Conservation (phyloP, 176 grass and related monocot species). For the Otatea glauca region DNA sequence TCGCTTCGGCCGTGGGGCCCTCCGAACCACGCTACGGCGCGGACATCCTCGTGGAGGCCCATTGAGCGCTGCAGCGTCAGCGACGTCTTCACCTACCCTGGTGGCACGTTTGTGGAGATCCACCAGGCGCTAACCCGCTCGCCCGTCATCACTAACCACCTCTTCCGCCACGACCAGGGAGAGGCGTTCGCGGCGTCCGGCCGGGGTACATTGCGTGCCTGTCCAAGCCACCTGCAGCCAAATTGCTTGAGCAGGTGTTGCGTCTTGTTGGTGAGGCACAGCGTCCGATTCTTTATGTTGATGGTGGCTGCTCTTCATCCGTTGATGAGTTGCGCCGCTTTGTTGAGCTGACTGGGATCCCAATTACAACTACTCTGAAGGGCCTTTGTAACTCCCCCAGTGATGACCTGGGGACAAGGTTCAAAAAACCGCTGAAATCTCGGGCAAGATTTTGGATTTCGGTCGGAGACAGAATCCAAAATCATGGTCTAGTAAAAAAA, state of each 20-base stretch:
- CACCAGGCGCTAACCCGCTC: constrained; percentile 98
- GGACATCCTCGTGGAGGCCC: constrained; percentile 93
- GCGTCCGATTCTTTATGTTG: constrained; percentile 85
- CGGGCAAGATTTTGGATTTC: too few species aligned
- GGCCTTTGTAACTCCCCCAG: constrained; percentile 87
- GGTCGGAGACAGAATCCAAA: too few species aligned
- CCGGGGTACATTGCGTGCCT: constrained; percentile 75
- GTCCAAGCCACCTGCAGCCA: constrained; percentile 61
- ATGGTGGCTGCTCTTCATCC: constrained; percentile 75
- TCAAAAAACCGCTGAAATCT: too few species aligned
- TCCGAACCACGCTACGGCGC: constrained; percentile 77
- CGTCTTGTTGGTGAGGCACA: constrained; percentile 73
- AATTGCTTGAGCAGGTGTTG: constrained; percentile 78
- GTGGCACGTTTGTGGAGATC: constrained; percentile 99
- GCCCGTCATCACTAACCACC: constrained; percentile 80
- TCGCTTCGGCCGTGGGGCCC: constrained; percentile 56
- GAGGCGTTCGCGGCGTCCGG: constrained; percentile 86
- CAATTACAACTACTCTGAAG: constrained; percentile 92
- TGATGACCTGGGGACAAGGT: constrained; percentile 31
- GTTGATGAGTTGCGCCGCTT: constrained; percentile 77
- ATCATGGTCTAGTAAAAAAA: too few species aligned
- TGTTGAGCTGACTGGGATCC: constrained; percentile 77
- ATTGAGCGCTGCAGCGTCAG: constrained; percentile 76
- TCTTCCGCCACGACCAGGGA: constrained; percentile 91
- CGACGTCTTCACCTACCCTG: constrained; percentile 90